phyloP scores from a whole-genome alignment of 2,329 filamentous ascomycete genomes.

The Elsinoe perseae region DNA sequence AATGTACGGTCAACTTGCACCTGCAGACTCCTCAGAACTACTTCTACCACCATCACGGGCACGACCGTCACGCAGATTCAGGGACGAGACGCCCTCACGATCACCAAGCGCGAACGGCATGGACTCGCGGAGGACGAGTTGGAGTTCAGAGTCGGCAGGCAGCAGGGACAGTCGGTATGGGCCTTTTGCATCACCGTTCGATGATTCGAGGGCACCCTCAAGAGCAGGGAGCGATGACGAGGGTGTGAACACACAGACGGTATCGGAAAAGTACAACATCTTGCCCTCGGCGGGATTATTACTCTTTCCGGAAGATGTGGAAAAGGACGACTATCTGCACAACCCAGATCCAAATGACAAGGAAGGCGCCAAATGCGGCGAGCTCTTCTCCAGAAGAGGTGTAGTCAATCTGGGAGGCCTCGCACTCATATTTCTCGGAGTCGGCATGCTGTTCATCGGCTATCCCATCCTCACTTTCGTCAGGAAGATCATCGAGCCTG shows the following conservation, averaged over 20 bases:
- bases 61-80: conserved; percentile 41
- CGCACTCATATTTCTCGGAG: conserved; percentile 50
- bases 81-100: conserved; percentile 45
- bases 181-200: conserved; percentile 49
- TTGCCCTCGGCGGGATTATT: conserved; percentile 58
- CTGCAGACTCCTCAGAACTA: conserved; percentile 42
- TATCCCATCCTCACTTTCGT: conserved; percentile 61
- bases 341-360: conserved; percentile 61
- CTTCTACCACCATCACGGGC: conserved; percentile 44
- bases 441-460: conserved; percentile 59
- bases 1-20: conserved; percentile 30
- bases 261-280: conserved; percentile 67
- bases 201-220: conserved; percentile 53
- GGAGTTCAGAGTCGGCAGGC: conserved; percentile 50
- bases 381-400: conserved; percentile 58
- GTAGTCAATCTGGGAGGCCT: conserved; percentile 58
- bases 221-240: conserved; percentile 57
- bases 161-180: conserved; percentile 47
- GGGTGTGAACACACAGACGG: conserved; percentile 61
- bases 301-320: conserved; percentile 63
- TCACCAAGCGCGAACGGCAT: conserved; percentile 44
- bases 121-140: conserved; percentile 57
- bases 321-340: conserved; percentile 65
- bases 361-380: conserved; percentile 48
- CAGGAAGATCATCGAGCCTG: conserved; percentile 35